phyloP scores from a whole-genome alignment of 2,329 filamentous ascomycete species.

The Tolypocladium ovalisporum region DNA sequence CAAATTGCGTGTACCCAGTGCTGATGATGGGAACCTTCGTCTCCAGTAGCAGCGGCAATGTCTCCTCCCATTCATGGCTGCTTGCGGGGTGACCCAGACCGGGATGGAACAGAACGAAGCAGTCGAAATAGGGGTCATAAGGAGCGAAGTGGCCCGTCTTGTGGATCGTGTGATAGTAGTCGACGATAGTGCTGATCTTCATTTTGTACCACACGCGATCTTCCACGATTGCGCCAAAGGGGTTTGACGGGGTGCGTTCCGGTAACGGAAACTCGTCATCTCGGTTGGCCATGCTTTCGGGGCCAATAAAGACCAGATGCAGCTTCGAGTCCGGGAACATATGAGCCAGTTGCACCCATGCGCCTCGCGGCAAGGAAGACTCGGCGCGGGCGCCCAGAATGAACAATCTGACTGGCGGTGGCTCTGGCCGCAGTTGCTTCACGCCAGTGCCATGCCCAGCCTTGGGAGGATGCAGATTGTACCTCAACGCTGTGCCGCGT shows the following conservation, averaged over 20 bases:
- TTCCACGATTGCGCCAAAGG: conserved; percentile 89
- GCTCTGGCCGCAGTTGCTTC: conserved; percentile 69
- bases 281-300: conserved; percentile 90
- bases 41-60: conserved; percentile 78
- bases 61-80: conserved; percentile 88
- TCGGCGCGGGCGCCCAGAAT: conserved; percentile 93
- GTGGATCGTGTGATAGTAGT: conserved; percentile 96
- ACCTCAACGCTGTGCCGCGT: conserved; percentile 59
- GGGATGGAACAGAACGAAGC: conserved; percentile 93
- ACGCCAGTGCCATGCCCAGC: conserved; percentile 64
- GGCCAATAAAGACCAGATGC: conserved; percentile 89
- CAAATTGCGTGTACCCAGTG: conserved; percentile 91
- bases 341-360: conserved; percentile 89
- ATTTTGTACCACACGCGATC: conserved; percentile 78
- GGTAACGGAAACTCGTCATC: conserved; percentile 89
- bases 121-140: conserved; percentile 97
- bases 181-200: conserved; percentile 96
- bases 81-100: conserved; percentile 90
- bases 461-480: conserved; percentile 81
- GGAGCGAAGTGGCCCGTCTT: conserved; percentile 83
- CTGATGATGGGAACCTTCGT: conserved; percentile 92
- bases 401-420: conserved; percentile 85
- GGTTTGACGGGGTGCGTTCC: conserved; percentile 71
- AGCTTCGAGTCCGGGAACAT: conserved; percentile 89
- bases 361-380: conserved; percentile 84